A percentile compares a stretch with the other conserved stretches of the same genome.
These are phyloP conservation scores for Candida labiduridarum DNA, from an alignment of 1,139 yeast genomes.

Conservation along the genomic window DNA sequence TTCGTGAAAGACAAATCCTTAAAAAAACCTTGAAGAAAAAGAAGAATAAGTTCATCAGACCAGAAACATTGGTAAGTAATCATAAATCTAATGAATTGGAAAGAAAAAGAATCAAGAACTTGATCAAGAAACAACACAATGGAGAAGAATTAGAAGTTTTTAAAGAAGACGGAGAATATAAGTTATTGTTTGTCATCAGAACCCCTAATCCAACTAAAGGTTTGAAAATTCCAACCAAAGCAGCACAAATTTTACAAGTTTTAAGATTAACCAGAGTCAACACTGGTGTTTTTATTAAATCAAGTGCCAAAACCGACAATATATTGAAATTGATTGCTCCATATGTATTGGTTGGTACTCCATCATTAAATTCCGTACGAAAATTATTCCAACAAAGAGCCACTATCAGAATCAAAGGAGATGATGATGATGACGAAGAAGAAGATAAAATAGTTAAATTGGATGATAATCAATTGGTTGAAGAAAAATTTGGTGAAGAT, in stretches of 20 bases:
- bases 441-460: conserved; percentile 43
- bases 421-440: conserved; percentile 34
- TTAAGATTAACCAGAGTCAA: conserved; percentile 61
- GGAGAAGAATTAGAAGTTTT: conserved; percentile 9
- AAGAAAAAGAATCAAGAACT: conserved; percentile 63
- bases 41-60: conserved; percentile 62
- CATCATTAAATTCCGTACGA: conserved; percentile 70
- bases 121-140: conserved; percentile 49
- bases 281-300: conserved; percentile 72
- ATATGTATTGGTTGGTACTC: conserved; percentile 71
- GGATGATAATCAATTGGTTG: conserved; percentile 74
- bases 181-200: conserved; percentile 66
- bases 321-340: conserved; percentile 69
- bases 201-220: conserved; percentile 56
- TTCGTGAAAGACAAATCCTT: conserved; percentile 30
- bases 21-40: conserved; percentile 40
- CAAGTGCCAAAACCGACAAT: conserved; percentile 57
- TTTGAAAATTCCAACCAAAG: conserved; percentile 66
- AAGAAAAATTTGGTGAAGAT: conserved; percentile 66
- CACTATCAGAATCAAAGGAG: conserved; percentile 43
- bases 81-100: conserved; percentile 67
- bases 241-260: conserved; percentile 57
- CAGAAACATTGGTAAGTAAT: conserved; percentile 70
- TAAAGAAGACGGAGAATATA: conserved; percentile 37
- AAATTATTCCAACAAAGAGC: conserved; percentile 78